Evolutionary conservation across 768 basidiomycete genomes (phyloP).

Genomic region (Boletus sp.): DNA sequence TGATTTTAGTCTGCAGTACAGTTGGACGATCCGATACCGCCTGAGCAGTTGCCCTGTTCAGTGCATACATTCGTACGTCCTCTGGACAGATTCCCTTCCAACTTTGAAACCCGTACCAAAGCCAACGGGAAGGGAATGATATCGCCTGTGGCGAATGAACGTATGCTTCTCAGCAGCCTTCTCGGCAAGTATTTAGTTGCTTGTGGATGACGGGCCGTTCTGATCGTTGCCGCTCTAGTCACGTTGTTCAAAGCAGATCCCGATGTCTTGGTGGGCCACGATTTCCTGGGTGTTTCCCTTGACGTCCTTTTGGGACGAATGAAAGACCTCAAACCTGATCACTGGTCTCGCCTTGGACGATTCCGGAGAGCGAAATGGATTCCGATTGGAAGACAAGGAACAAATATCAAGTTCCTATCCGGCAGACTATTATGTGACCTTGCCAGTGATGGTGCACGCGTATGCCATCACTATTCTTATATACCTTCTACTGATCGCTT

Average conservation of each 20-base stretch:
- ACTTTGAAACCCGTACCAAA: slow-evolving; percentile 72
- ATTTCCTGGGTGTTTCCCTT: slow-evolving; percentile 85
- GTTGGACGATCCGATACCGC: slow-evolving; percentile 89
- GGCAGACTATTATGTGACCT: slow-evolving; percentile 91
- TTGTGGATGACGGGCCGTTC: not conserved
- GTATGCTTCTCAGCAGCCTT: slow-evolving; percentile 78
- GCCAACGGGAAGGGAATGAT: slow-evolving; percentile 65
- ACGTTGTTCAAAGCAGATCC: slow-evolving; percentile 85
- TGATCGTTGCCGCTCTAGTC: slow-evolving; percentile 37
- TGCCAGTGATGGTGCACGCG: slow-evolving; percentile 92
- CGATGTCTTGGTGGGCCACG: slow-evolving; percentile 92
- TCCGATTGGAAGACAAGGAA: slow-evolving; percentile 72
- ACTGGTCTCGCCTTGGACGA: slow-evolving; percentile 92
- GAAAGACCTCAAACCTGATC: slow-evolving; percentile 84
- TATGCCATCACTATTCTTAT: slow-evolving; percentile 31
- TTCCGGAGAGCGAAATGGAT: slow-evolving; percentile 86
- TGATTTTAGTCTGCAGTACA: slow-evolving; percentile 48
- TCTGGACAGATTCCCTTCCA: slow-evolving; percentile 78
- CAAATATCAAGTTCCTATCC: slow-evolving; percentile 77
- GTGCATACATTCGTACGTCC: slow-evolving; percentile 90
- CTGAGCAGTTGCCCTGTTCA: slow-evolving; percentile 77
- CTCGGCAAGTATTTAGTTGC: slow-evolving; percentile 49
- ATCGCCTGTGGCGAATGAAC: slow-evolving; percentile 74
- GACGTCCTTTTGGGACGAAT: slow-evolving; percentile 91
- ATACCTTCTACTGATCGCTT: not conserved